A percentile compares a stretch with the other conserved stretches of the same genome.
These are phyloP conservation scores for Backusella macrospora DNA, from an alignment of 192 early-diverging fungal genomes.

Conservation along the genomic window DNA sequence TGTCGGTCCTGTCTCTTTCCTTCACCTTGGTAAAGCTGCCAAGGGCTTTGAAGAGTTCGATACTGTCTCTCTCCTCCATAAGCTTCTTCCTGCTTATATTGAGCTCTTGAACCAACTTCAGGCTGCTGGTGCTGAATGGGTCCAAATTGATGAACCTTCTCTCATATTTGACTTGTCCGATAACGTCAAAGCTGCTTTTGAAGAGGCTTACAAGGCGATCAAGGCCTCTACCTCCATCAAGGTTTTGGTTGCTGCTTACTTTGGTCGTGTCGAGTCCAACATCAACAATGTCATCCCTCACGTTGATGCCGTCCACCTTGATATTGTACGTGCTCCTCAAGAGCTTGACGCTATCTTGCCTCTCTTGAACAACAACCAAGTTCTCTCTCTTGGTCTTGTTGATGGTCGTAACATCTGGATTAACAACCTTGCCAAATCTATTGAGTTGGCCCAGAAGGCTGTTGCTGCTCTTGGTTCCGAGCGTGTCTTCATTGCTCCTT, in stretches of 20 bases:
- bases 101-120: conserved; percentile 75
- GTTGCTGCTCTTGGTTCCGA: conserved; percentile 68
- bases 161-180: conserved; percentile 65
- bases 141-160: conserved; percentile 86
- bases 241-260: conserved; percentile 91
- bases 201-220: conserved; percentile 66
- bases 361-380: conserved; percentile 57
- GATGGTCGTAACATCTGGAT: conserved; percentile 99
- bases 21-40: conserved; percentile 83
- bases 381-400: conserved; percentile 92
- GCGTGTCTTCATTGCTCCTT: conserved; percentile 83
- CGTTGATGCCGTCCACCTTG: conserved; percentile 87
- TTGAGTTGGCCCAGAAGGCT: conserved; percentile 68
- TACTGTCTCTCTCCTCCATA: conserved; percentile 73
- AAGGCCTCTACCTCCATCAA: conserved; percentile 58
- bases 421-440: conserved; percentile 76
- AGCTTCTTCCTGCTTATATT: conserved; percentile 79
- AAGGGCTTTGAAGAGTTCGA: conserved; percentile 69
- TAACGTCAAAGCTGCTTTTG: conserved; percentile 55
- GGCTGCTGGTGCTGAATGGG: conserved; percentile 77
- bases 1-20: conserved; percentile 89
- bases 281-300: conserved; percentile 73
- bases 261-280: conserved; percentile 83
- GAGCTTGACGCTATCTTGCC: conserved; percentile 77
- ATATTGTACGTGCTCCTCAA: conserved; percentile 83